phyloP scores from a whole-genome alignment of 192 early-diverging fungal species.

The Backusella tarrabulga region DNA sequence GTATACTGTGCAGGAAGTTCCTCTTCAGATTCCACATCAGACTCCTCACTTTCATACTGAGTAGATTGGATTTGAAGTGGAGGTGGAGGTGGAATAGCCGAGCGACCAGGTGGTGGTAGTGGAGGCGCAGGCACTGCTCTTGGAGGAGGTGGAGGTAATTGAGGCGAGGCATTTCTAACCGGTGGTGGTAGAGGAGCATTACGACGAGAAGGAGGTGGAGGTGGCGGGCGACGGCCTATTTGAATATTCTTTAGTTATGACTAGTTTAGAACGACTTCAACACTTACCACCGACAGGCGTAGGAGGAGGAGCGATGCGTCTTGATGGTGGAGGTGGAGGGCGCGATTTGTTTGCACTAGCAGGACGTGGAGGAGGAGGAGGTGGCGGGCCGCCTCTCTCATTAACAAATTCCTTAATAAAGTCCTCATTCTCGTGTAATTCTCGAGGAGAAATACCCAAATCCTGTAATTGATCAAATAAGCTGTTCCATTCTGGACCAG shows the following conservation, averaged over 20 bases:
- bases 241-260: not conserved
- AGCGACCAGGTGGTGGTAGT: conserved; percentile 7
- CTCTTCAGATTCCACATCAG: not conserved
- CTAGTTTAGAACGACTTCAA: not conserved
- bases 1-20: not conserved
- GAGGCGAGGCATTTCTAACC: not conserved
- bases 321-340: conserved; percentile 41
- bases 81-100: not conserved
- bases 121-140: conserved; percentile 1
- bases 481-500: conserved; percentile 67
- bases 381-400: conserved; percentile 53
- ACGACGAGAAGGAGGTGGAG: conserved; percentile 27
- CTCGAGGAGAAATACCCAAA: conserved; percentile 60
- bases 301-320: conserved; percentile 30
- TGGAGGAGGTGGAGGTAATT: conserved; percentile 25
- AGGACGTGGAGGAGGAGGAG: conserved; percentile 26
- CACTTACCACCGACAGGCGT: conserved; percentile 27
- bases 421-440: conserved; percentile 62
- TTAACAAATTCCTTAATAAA: conserved; percentile 72
- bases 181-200: conserved; percentile 38
- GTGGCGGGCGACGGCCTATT: conserved; percentile 13
- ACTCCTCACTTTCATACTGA: not conserved
- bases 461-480: conserved; percentile 68
- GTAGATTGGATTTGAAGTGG: not conserved
- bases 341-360: conserved; percentile 24